Percentiles rank a stretch among this genome's conserved stretches.
phyloP scores from a whole-genome alignment of 495 filamentous ascomycete genomes.

The Tuber borchii region DNA sequence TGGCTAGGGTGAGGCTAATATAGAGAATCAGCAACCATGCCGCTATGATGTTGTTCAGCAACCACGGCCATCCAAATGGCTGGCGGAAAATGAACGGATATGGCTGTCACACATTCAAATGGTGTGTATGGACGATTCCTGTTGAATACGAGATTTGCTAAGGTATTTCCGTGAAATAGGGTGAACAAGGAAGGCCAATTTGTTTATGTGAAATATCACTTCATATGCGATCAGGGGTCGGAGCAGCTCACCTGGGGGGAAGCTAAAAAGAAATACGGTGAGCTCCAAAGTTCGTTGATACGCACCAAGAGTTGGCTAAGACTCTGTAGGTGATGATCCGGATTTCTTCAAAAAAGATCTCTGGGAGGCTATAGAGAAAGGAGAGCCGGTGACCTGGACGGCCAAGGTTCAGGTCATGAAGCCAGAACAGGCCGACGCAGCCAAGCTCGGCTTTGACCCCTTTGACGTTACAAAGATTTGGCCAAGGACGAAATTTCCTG shows the following conservation, averaged over 20 bases:
- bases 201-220: conserved; percentile 56
- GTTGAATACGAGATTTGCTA: neutral
- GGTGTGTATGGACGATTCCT: conserved; percentile 33
- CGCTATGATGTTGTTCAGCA: conserved; percentile 55
- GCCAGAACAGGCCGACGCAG: conserved; percentile 48
- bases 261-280: conserved; percentile 45
- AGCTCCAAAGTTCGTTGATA: neutral
- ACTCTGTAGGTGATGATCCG: conserved; percentile 45
- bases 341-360: conserved; percentile 54
- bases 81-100: conserved; percentile 54
- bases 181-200: conserved; percentile 52
- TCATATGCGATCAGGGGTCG: conserved; percentile 51
- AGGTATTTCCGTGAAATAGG: conserved; percentile 22
- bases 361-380: conserved; percentile 49
- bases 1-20: neutral
- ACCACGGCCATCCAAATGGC: conserved; percentile 53
- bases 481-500: conserved; percentile 46
- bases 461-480: conserved; percentile 54
- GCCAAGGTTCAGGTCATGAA: conserved; percentile 52
- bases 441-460: conserved; percentile 50
- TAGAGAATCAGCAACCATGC: conserved; percentile 46
- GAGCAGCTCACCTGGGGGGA: conserved; percentile 53
- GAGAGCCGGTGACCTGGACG: conserved; percentile 49
- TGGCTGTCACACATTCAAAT: conserved; percentile 55
- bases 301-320: neutral